Evolutionary conservation across 73 alveolate species (phyloP).

Genomic region (Diophrys appendiculata): DNA sequence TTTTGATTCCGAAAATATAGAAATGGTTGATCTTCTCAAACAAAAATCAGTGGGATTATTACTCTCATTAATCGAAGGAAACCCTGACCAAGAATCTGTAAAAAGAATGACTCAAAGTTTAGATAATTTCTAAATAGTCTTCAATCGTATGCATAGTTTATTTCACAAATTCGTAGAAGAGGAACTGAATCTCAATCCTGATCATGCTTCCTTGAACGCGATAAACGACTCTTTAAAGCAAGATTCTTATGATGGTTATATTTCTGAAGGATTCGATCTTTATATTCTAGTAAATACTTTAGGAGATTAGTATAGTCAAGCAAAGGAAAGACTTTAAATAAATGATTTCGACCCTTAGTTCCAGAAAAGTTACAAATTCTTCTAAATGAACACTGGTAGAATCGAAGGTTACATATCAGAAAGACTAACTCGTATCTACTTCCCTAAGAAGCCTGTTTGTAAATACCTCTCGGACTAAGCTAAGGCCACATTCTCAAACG

Average conservation of each 20-base stretch:
- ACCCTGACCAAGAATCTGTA: slow-evolving; percentile 35
- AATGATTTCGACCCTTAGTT: not conserved
- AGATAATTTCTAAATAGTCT: slow-evolving; percentile 50
- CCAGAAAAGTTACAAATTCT: slow-evolving; percentile 26
- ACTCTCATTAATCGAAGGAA: slow-evolving; percentile 67
- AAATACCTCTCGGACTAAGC: slow-evolving; percentile 62
- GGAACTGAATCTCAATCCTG: slow-evolving; percentile 21
- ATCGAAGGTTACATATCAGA: slow-evolving; percentile 65
- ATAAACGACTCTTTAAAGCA: slow-evolving; percentile 3
- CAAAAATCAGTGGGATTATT: slow-evolving; percentile 58
- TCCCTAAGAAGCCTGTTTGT: slow-evolving; percentile 77
- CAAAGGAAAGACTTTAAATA: not conserved
- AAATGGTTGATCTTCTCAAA: slow-evolving; percentile 44
- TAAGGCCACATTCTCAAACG: slow-evolving; percentile 70
- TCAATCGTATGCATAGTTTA: slow-evolving; percentile 31
- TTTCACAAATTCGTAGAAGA: slow-evolving; percentile 29
- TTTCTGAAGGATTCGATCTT: slow-evolving; percentile 67
- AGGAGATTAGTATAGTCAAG: slow-evolving; percentile 83
- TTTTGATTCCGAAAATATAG: slow-evolving; percentile 27
- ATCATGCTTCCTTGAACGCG: slow-evolving; percentile 4
- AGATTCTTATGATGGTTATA: slow-evolving; percentile 42
- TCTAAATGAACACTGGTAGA: slow-evolving; percentile 62
- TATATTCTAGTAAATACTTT: slow-evolving; percentile 72
- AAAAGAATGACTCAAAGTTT: slow-evolving; percentile 36
- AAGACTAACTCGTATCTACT: slow-evolving; percentile 68